Conservation (phyloP, 1,139 yeast genomes). For the Geotrichum aggregatum region DNA sequence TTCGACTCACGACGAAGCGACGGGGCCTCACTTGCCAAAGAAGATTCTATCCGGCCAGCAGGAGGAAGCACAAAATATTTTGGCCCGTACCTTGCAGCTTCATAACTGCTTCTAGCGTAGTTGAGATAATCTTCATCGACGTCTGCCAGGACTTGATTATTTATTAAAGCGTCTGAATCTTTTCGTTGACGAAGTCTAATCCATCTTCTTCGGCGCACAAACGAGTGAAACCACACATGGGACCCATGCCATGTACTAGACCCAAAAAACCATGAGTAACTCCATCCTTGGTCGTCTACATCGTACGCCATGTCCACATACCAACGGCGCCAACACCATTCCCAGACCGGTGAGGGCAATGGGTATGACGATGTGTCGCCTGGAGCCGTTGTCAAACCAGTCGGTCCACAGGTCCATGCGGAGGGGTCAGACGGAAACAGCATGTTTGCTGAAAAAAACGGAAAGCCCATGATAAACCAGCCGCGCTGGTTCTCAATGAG, state of each 20-base stretch:
- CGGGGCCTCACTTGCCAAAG: slow-evolving; percentile 1
- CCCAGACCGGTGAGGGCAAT: slow-evolving; percentile 64
- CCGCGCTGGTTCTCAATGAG: slow-evolving; percentile 69
- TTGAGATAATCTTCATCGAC: background rate
- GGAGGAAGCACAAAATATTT: slow-evolving; percentile 16
- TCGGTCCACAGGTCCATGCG: slow-evolving; percentile 33
- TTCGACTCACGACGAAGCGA: background rate
- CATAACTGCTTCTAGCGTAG: slow-evolving; percentile 10
- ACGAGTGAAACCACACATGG: slow-evolving; percentile 41
- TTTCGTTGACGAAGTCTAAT: slow-evolving; percentile 35
- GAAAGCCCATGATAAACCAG: slow-evolving; percentile 58
- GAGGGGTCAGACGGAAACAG: slow-evolving; percentile 56
- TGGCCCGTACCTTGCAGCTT: slow-evolving; percentile 11
- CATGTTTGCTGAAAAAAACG: slow-evolving; percentile 53
- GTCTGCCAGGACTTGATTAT: background rate
- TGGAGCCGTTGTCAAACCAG: slow-evolving; percentile 32
- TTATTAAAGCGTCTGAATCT: background rate
- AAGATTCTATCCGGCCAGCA: slow-evolving; percentile 14
- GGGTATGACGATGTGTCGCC: slow-evolving; percentile 47
- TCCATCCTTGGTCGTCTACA: slow-evolving; percentile 78
- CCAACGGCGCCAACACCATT: slow-evolving; percentile 72
- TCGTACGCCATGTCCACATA: slow-evolving; percentile 66
- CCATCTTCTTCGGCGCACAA: slow-evolving; percentile 44
- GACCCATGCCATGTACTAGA: slow-evolving; percentile 41
- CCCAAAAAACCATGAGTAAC: slow-evolving; percentile 48